Conservation (phyloP, 83 land plant species). For the Larix sibirica region DNA sequence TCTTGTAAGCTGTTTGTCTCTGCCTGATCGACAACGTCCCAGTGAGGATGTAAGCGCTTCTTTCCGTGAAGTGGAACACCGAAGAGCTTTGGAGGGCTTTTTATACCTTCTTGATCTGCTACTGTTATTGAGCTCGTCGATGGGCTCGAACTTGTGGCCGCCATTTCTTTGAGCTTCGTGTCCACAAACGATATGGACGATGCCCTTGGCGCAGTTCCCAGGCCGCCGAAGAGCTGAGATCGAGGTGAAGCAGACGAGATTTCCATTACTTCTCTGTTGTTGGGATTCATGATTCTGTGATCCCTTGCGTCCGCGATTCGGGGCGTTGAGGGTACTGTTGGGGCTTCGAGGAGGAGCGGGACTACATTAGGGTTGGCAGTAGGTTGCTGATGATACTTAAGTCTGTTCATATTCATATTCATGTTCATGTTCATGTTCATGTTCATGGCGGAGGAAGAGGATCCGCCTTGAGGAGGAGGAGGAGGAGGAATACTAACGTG, state of each 20-base stretch:
- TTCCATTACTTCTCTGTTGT: too few relatives aligned
- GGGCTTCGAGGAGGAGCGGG: not conserved
- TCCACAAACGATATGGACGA: not conserved
- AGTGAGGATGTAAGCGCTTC: constrained; percentile 28
- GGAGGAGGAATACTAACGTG: constrained; percentile 51
- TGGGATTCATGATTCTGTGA: too few relatives aligned
- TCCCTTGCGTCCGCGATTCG: not conserved
- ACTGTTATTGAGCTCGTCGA: not conserved
- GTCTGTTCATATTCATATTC: too few relatives aligned
- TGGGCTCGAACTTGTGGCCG: too few relatives aligned
- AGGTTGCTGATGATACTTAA: too few relatives aligned
- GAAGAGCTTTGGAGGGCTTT: constrained; percentile 36
- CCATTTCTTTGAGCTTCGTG: not conserved
- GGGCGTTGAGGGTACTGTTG: not conserved
- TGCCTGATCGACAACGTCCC: not conserved
- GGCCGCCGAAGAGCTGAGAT: too few relatives aligned
- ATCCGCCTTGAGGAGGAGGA: too few relatives aligned
- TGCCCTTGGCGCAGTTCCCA: not conserved
- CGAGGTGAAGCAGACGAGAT: too few relatives aligned
- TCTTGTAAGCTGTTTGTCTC: not conserved
- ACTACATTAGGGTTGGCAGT: too few relatives aligned
- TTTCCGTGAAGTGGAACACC: constrained; percentile 39
- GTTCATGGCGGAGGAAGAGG: too few relatives aligned
- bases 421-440: too few relatives aligned
- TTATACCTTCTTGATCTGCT: not conserved